phyloP scores from a whole-genome alignment of 2,329 filamentous ascomycete genomes.

The Colletotrichum sublineola region DNA sequence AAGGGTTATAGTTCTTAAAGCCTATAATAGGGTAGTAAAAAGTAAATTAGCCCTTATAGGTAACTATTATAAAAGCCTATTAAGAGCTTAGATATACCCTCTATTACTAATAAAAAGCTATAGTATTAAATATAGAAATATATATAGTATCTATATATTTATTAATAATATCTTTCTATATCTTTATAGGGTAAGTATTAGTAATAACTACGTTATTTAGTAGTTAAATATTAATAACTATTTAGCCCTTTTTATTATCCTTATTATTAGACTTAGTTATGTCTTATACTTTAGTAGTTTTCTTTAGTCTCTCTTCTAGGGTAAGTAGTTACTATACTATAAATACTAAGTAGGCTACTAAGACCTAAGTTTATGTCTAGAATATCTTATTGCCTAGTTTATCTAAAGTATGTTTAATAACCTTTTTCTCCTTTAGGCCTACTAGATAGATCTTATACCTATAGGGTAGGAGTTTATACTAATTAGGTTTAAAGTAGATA shows the following conservation, averaged over 20 bases:
- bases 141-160: not conserved
- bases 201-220: not conserved
- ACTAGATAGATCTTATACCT: not conserved
- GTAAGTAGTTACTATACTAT: no score
- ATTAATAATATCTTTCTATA: not conserved
- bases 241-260: not conserved
- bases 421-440: not conserved
- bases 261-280: no score
- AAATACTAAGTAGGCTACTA: not conserved
- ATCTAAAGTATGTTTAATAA: not conserved
- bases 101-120: not conserved
- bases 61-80: not conserved
- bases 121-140: not conserved
- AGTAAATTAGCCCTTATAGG: not conserved
- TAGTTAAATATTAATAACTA: not conserved
- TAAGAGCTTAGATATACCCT: not conserved
- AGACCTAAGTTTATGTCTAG: no score
- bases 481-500: not conserved
- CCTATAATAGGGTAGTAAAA: not conserved
- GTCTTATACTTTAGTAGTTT: no score
- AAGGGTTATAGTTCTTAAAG: not conserved
- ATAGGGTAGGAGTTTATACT: not conserved
- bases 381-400: no score
- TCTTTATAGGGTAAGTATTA: not conserved
- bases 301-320: no score